Conservation (phyloP, 306 rosid genomes). For the Geum urbanum region DNA sequence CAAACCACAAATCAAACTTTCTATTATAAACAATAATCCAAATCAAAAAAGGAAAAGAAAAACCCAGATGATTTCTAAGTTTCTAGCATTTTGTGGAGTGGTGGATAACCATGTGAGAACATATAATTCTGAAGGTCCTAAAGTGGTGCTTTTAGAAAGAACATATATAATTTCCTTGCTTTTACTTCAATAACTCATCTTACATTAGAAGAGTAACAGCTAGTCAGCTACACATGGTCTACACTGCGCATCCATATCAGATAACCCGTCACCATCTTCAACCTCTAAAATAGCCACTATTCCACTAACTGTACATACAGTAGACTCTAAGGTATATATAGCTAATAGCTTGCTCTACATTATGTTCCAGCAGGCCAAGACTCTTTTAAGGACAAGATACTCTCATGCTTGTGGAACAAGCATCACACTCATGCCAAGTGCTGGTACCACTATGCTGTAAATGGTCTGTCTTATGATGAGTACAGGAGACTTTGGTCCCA, state of each 20-base stretch:
- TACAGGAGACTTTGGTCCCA: constrained; percentile 1
- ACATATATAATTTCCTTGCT: constrained; percentile 18
- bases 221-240: constrained; percentile 46
- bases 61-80: neutral
- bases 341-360: constrained; percentile 8
- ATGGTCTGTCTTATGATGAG: constrained; percentile 3
- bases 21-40: neutral
- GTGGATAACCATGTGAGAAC: constrained; percentile 31
- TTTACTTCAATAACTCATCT: constrained; percentile 20
- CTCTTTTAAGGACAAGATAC: constrained; percentile 13
- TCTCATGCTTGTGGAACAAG: constrained; percentile 29
- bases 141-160: constrained; percentile 29
- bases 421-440: constrained; percentile 10
- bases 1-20: constrained; percentile 12
- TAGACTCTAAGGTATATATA: constrained; percentile 9
- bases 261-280: constrained; percentile 46
- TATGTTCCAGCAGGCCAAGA: constrained; percentile 27
- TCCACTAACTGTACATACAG: constrained; percentile 14
- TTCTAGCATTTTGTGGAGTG: constrained; percentile 11
- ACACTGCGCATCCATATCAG: constrained; percentile 28
- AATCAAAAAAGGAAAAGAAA: neutral
- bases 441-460: constrained; percentile 1
- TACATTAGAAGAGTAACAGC: constrained; percentile 22
- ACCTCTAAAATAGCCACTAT: constrained; percentile 33
- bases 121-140: constrained; percentile 14